A percentile compares a stretch with the other conserved stretches of the same genome.
Conservation (phyloP, 2,329 filamentous ascomycete genomes). For the Delphinella strobiligena region DNA sequence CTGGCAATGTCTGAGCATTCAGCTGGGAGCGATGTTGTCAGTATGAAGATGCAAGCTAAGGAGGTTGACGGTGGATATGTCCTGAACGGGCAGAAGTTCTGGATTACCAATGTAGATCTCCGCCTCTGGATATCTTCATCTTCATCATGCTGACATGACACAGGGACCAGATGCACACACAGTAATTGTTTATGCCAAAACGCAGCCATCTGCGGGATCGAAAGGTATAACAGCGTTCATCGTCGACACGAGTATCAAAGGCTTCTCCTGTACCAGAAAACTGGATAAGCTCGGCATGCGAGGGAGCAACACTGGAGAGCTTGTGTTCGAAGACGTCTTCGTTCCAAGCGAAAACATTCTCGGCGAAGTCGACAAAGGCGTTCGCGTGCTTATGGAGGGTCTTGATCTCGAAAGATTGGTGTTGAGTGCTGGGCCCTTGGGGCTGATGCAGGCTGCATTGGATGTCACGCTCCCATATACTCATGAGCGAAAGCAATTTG, state of each 20-base stretch:
- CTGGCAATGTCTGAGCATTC: conserved; percentile 92
- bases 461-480: conserved; percentile 81
- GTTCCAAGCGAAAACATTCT: conserved; percentile 74
- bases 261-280: conserved; percentile 81
- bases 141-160: background rate
- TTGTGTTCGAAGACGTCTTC: conserved; percentile 83
- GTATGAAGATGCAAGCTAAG: conserved; percentile 80
- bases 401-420: conserved; percentile 89
- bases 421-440: conserved; percentile 77
- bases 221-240: conserved; percentile 95
- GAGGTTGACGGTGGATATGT: conserved; percentile 73
- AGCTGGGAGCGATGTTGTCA: conserved; percentile 85
- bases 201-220: conserved; percentile 62
- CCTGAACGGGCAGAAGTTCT: conserved; percentile 92
- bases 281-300: conserved; percentile 98
- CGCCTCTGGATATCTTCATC: background rate
- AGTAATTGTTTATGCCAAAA: conserved; percentile 96
- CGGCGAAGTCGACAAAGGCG: conserved; percentile 68
- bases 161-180: conserved; percentile 76
- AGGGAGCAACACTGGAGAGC: conserved; percentile 88
- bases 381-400: conserved; percentile 89
- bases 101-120: conserved; percentile 79
- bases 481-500: conserved; percentile 83
- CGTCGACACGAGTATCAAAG: conserved; percentile 58
- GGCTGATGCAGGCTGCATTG: conserved; percentile 85